Percentiles rank a stretch among this genome's conserved stretches.
Conservation (phyloP, 2,329 filamentous ascomycete species). For the Aspergillus brasiliensis region DNA sequence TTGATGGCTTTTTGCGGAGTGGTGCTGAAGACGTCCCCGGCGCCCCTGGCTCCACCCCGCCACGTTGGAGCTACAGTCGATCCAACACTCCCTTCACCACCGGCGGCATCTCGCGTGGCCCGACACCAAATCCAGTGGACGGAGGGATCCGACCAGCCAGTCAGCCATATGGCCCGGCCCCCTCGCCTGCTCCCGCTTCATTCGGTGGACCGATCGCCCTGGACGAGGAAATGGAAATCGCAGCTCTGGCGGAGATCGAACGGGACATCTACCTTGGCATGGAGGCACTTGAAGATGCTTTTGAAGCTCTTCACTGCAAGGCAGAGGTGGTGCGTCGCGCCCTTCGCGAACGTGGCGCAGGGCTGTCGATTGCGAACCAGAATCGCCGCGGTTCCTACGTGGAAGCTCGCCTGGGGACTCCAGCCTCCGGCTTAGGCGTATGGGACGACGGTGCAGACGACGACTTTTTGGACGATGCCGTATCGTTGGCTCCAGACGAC, state of each 20-base stretch:
- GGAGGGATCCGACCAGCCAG: conserved; percentile 45
- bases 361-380: conserved; percentile 59
- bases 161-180: conserved; percentile 42
- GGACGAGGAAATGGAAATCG: conserved; percentile 92
- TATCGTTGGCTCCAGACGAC: conserved; percentile 51
- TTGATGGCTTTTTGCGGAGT: conserved; percentile 94
- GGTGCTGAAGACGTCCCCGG: conserved; percentile 67
- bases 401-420: conserved; percentile 47
- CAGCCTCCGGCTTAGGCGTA: conserved; percentile 35
- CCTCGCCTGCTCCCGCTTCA: conserved; percentile 62
- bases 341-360: conserved; percentile 79
- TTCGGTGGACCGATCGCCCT: conserved; percentile 78
- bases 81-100: conserved; percentile 37
- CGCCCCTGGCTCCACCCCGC: conserved; percentile 25
- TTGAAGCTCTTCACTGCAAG: conserved; percentile 83
- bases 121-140: conserved; percentile 40
- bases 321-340: conserved; percentile 79
- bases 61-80: conserved; percentile 43
- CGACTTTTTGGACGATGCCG: conserved; percentile 48
- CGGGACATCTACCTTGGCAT: conserved; percentile 91
- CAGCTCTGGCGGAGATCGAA: conserved; percentile 85
- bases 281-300: conserved; percentile 92
- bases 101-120: conserved; percentile 37
- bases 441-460: conserved; percentile 49
- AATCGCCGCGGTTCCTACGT: conserved; percentile 45